Evolutionary conservation across 2,329 filamentous ascomycete species (phyloP).

Genomic region (Scleromitrula shiraiana): DNA sequence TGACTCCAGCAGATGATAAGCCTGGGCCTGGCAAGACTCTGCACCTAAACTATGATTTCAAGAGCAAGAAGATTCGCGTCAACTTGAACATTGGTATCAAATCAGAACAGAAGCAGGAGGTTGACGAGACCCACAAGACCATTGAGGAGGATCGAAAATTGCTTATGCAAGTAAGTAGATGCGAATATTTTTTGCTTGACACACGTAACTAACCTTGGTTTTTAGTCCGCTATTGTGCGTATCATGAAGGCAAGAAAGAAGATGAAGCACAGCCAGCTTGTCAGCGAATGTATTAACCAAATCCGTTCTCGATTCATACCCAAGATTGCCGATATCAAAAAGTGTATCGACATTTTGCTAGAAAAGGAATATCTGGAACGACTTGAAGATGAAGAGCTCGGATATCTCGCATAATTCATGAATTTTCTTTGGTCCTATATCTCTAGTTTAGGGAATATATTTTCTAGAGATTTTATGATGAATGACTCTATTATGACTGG

Average conservation of each 20-base stretch:
- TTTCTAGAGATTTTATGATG: not conserved
- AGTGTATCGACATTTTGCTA: slow-evolving; percentile 96
- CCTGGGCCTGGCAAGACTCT: slow-evolving; percentile 72
- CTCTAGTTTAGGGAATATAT: too few relatives aligned
- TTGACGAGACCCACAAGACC: slow-evolving; percentile 96
- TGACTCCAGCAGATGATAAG: slow-evolving; percentile 66
- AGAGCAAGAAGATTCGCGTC: slow-evolving; percentile 95
- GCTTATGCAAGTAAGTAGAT: slow-evolving; percentile 75
- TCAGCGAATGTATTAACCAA: slow-evolving; percentile 91
- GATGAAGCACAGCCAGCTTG: slow-evolving; percentile 94
- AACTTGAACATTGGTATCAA: slow-evolving; percentile 94
- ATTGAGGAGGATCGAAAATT: slow-evolving; percentile 98
- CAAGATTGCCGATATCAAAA: slow-evolving; percentile 94
- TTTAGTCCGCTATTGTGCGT: slow-evolving; percentile 89
- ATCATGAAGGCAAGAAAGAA: slow-evolving; percentile 99
- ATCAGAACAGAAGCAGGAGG: slow-evolving; percentile 92
- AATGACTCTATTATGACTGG: slow-evolving; percentile 7
- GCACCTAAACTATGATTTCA: slow-evolving; percentile 87
- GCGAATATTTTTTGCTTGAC: not conserved
- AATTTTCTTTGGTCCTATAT: not conserved
- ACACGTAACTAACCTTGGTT: slow-evolving; percentile 24
- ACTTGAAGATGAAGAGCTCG: slow-evolving; percentile 86
- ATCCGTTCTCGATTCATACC: slow-evolving; percentile 90
- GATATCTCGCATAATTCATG: slow-evolving; percentile 73
- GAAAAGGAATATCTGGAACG: slow-evolving; percentile 99